phyloP scores from a whole-genome alignment of 2,329 filamentous ascomycete species.

The Pyricularia pennisetigena region DNA sequence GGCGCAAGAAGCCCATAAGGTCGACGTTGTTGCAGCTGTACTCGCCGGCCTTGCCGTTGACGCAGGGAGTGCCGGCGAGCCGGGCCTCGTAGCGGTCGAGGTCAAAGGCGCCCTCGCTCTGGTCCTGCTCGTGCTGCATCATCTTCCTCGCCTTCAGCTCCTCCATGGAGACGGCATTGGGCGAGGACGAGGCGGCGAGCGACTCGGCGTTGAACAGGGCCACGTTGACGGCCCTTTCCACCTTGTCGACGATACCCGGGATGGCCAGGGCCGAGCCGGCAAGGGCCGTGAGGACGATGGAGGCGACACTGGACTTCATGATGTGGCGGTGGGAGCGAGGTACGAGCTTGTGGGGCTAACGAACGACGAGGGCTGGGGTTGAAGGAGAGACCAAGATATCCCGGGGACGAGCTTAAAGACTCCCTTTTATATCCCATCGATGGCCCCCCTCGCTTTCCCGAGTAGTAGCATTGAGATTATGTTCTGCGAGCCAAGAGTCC shows the following conservation, averaged over 20 bases:
- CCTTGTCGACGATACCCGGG: not conserved
- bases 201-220: not conserved
- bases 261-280: slow-evolving; percentile 1
- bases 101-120: not conserved
- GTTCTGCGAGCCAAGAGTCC: not conserved
- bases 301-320: not conserved
- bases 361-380: not conserved
- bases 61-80: not conserved
- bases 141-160: not conserved
- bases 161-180: not conserved
- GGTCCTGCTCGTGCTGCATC: not conserved
- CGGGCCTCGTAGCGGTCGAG: not conserved
- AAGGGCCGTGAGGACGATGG: not conserved
- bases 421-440: not conserved
- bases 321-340: not conserved
- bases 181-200: not conserved
- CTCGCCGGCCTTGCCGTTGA: slow-evolving; percentile 2
- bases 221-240: not conserved
- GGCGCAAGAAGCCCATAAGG: slow-evolving; percentile 2
- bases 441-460: not conserved
- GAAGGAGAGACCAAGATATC: not conserved
- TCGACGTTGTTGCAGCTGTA: slow-evolving; percentile 4
- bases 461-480: not conserved
- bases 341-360: not conserved
- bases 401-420: not conserved